A percentile compares a stretch with the other conserved stretches of the same genome.
phyloP scores from a whole-genome alignment of 768 basidiomycete species.

The Rhodosporidiobolus sp. region DNA sequence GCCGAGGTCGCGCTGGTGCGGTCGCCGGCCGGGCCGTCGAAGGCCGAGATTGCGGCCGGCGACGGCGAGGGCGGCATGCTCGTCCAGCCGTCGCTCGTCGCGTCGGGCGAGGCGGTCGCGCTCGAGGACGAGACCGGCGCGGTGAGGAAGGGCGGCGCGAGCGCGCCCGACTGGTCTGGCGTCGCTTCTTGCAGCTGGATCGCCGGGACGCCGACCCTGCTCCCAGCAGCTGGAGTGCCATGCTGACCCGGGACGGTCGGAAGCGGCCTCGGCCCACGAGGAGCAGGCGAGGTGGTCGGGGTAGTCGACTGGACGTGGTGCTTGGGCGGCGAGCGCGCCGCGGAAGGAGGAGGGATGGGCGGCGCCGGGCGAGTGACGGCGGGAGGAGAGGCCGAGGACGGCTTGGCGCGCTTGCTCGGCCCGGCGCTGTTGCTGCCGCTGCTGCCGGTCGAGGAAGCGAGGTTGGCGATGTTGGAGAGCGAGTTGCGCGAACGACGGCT shows the following conservation, averaged over 20 bases:
- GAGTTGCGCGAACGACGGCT: slow-evolving; percentile 39
- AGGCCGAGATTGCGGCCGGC: slow-evolving; percentile 2
- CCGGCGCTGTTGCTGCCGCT: neutral
- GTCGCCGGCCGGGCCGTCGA: slow-evolving; percentile 1
- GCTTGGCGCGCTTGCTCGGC: slow-evolving; percentile 20
- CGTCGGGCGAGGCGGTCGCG: neutral
- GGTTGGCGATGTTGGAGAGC: slow-evolving; percentile 41
- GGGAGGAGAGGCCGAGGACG: slow-evolving; percentile 16
- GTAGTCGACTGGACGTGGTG: neutral
- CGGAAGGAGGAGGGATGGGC: slow-evolving; percentile 1
- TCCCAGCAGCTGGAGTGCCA: slow-evolving; percentile 1
- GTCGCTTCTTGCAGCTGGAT: slow-evolving; percentile 46
- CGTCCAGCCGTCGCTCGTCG: slow-evolving; percentile 26
- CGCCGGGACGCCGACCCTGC: slow-evolving; percentile 29
- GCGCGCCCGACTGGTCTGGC: slow-evolving; percentile 26
- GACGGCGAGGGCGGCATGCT: slow-evolving; percentile 36
- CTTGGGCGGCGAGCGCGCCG: neutral
- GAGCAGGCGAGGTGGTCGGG: slow-evolving; percentile 18
- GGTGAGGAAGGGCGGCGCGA: slow-evolving; percentile 10
- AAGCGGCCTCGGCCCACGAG: slow-evolving; percentile 16
- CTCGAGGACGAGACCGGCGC: neutral
- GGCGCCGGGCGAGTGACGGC: slow-evolving; percentile 26
- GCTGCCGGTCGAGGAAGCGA: neutral
- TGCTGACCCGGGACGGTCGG: neutral
- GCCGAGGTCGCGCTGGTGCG: neutral